Conservation (phyloP, 306 rosid genomes). For the Quillaja saponaria region DNA sequence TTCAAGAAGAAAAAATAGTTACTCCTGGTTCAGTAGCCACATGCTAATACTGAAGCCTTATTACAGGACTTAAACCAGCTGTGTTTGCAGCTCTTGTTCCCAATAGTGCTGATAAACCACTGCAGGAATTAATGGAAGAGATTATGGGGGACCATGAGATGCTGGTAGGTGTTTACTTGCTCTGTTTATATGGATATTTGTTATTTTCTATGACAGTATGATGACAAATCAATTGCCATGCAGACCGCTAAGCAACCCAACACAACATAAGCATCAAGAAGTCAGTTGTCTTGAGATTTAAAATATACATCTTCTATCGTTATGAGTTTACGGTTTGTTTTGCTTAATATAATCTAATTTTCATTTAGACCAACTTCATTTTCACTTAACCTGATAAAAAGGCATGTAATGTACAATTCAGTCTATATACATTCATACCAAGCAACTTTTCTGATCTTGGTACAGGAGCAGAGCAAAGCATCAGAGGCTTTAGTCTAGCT, state of each 20-base stretch:
- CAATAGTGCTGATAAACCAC: conserved; percentile 73
- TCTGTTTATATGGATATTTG: not conserved
- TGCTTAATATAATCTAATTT: not conserved
- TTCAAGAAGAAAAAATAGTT: too few relatives aligned
- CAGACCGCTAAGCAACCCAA: too few relatives aligned
- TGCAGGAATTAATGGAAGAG: conserved; percentile 76
- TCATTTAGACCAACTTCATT: not conserved
- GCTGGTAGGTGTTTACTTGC: conserved; percentile 51
- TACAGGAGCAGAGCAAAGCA: too few relatives aligned
- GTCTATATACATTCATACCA: too few relatives aligned
- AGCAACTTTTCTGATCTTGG: too few relatives aligned
- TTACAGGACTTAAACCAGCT: conserved; percentile 82
- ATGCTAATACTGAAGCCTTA: too few relatives aligned
- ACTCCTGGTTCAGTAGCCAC: too few relatives aligned
- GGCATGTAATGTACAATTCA: too few relatives aligned
- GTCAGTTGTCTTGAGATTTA: conserved; percentile 28
- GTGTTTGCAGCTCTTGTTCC: conserved; percentile 96
- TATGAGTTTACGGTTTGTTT: conserved; percentile 2
- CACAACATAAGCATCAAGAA: too few relatives aligned
- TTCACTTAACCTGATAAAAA: not conserved
- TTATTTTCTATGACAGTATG: conserved; percentile 12
- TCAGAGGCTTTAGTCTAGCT: too few relatives aligned
- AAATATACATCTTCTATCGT: not conserved
- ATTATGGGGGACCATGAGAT: conserved; percentile 80
- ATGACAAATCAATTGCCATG: conserved; percentile 1